phyloP scores from a whole-genome alignment of 768 basidiomycete genomes.

The Psilocybe azurescens region DNA sequence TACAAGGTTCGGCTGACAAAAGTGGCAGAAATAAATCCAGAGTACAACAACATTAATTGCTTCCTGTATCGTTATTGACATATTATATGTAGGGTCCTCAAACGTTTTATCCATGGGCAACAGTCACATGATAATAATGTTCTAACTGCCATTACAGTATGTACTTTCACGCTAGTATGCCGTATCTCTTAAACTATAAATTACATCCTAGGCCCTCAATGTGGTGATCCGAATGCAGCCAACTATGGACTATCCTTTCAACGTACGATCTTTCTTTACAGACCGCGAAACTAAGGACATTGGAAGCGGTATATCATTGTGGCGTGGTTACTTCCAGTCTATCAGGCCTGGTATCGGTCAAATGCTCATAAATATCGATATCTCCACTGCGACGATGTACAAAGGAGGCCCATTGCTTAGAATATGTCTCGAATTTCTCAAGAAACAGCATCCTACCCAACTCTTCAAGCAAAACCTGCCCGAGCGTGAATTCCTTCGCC shows the following conservation, averaged over 20 bases:
- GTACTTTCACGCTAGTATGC: slow-evolving; percentile 16
- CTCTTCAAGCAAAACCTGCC: slow-evolving; percentile 49
- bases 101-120: slow-evolving; percentile 63
- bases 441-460: slow-evolving; percentile 26
- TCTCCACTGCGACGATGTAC: slow-evolving; percentile 82
- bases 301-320: slow-evolving; percentile 69
- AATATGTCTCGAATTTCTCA: slow-evolving; percentile 62
- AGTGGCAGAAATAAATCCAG: slow-evolving; percentile 51
- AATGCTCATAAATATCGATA: slow-evolving; percentile 82
- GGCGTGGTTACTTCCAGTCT: slow-evolving; percentile 86
- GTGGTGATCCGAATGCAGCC: slow-evolving; percentile 85
- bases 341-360: slow-evolving; percentile 70
- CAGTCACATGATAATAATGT: slow-evolving; percentile 75
- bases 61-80: background rate
- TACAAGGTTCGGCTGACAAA: slow-evolving; percentile 70
- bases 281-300: slow-evolving; percentile 58
- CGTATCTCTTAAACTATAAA: background rate
- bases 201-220: slow-evolving; percentile 61
- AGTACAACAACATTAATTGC: slow-evolving; percentile 22
- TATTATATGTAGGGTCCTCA: slow-evolving; percentile 52
- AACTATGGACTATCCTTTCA: slow-evolving; percentile 72
- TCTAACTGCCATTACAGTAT: slow-evolving; percentile 65
- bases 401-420: slow-evolving; percentile 63
- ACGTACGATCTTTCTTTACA: slow-evolving; percentile 80
- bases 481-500: slow-evolving; percentile 57